Evolutionary conservation across 352 stramenopile species (phyloP), one percentile per base, ranked within the genome.

Genomic region (Phytophthora tubulina): DNA sequence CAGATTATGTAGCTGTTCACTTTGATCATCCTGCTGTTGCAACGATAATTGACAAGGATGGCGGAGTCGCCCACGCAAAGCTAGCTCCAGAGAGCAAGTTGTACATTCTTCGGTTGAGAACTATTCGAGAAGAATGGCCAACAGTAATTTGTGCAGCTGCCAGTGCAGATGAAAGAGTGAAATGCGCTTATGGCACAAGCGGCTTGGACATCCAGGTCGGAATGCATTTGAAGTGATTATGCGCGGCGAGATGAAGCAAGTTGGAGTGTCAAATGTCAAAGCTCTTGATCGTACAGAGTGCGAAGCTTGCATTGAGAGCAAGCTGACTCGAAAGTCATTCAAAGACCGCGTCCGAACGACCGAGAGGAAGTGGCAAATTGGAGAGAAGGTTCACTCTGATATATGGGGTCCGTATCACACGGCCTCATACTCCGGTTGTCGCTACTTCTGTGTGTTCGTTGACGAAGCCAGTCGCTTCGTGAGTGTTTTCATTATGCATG

Each of bases 401-500:
- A 48, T 17, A 1, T 48, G 42, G 42, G 13, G 42, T 6, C 11
- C 42, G 42, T 30, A 48, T 48, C 42, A 48, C 2, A 48, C 42
- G n/a, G 5, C 42, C 42, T 48, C 42, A 27, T 48, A 48, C 13
- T 48, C 42, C 13, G 42, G 42, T 27, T 48, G 42, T 7, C 42
- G 42, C 42, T 48, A 48, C 42, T 48, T 48, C 15, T 48, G 42
- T 21, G 42, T 48, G 42, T 48, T 48, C 21, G 42, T 48, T 17
- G 42, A 48, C 6, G n/a, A n/a, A n/a, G n/a, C n/a, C n/a, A n/a
- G n/a, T n/a, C n/a, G n/a, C n/a, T n/a, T n/a, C n/a, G n/a, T 39
- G 35, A 39, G 35, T 39, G 35, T 39, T 39, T n/a, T 39, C 35
- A 9, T 39, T 9, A 39, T 39, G 35, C 35, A 9, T 9, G 5